Evolutionary conservation across 169 alveolate species (phyloP).

Genomic region (Fabrea salina): DNA sequence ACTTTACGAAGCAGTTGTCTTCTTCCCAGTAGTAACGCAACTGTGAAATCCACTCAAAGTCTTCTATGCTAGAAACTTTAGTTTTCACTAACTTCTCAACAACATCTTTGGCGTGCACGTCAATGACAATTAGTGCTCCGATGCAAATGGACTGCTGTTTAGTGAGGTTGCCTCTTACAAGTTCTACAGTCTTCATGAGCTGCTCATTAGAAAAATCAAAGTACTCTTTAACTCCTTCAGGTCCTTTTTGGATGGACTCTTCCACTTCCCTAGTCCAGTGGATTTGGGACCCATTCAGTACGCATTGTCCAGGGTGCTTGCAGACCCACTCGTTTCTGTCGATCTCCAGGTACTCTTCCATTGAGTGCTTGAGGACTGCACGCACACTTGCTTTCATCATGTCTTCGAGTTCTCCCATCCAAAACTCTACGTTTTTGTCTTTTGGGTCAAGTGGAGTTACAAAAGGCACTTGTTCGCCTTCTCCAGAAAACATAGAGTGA

Average conservation of each 20-base stretch:
- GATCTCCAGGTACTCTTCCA: slow-evolving; percentile 74
- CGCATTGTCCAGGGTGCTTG: slow-evolving; percentile 90
- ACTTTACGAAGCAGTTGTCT: slow-evolving; percentile 85
- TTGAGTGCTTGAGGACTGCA: slow-evolving; percentile 60
- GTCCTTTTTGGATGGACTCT: slow-evolving; percentile 77
- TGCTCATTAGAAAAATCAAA: slow-evolving; percentile 65
- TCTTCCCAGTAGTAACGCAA: slow-evolving; percentile 95
- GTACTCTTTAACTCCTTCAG: slow-evolving; percentile 61
- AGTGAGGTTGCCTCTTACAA: slow-evolving; percentile 87
- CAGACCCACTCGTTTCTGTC: slow-evolving; percentile 91
- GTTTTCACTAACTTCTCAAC: slow-evolving; percentile 73
- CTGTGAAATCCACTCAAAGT: slow-evolving; percentile 90
- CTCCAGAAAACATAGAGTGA: slow-evolving; percentile 86
- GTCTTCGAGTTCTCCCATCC: slow-evolving; percentile 92
- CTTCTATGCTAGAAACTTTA: slow-evolving; percentile 64
- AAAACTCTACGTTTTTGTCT: slow-evolving; percentile 87
- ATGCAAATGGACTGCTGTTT: slow-evolving; percentile 83
- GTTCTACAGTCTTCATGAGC: slow-evolving; percentile 85
- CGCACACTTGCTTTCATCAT: slow-evolving; percentile 85
- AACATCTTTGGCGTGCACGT: slow-evolving; percentile 94
- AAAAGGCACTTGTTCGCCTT: slow-evolving; percentile 86
- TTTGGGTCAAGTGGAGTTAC: slow-evolving; percentile 79
- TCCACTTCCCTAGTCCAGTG: slow-evolving; percentile 93
- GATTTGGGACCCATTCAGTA: slow-evolving; percentile 89
- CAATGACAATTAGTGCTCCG: slow-evolving; percentile 92